Evolutionary conservation across 2,329 filamentous ascomycete genomes (phyloP).

Genomic region (Sporothrix pallida): DNA sequence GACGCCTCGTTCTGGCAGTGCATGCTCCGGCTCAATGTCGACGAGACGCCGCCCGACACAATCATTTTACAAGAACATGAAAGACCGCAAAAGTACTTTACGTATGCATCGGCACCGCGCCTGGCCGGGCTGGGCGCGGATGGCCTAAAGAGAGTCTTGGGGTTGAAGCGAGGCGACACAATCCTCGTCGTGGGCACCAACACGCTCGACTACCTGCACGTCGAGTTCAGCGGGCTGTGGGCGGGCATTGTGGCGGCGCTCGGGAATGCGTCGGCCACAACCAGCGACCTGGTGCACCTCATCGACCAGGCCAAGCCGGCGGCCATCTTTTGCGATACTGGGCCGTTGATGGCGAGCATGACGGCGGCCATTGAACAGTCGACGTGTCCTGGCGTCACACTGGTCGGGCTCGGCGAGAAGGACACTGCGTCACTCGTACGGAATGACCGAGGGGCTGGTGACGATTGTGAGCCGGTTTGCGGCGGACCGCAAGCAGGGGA

Average conservation of each 20-base stretch:
- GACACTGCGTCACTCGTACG: slow-evolving; percentile 19
- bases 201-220: slow-evolving; percentile 17
- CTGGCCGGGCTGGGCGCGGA: slow-evolving; percentile 21
- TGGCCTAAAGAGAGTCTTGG: not conserved
- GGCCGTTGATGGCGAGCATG: not conserved
- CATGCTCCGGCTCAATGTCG: slow-evolving; percentile 25
- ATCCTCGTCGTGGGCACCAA: slow-evolving; percentile 22
- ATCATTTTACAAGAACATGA: slow-evolving; percentile 31
- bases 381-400: not conserved
- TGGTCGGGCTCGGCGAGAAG: not conserved
- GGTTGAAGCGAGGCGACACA: not conserved
- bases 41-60: slow-evolving; percentile 23
- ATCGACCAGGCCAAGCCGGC: slow-evolving; percentile 7
- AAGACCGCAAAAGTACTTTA: not conserved
- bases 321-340: slow-evolving; percentile 13
- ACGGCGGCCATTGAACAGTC: not conserved
- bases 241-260: slow-evolving; percentile 25
- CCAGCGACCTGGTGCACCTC: slow-evolving; percentile 11
- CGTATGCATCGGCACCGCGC: not conserved
- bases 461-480: slow-evolving; percentile 19
- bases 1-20: slow-evolving; percentile 29
- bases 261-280: slow-evolving; percentile 4
- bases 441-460: slow-evolving; percentile 23
- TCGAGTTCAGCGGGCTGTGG: slow-evolving; percentile 15
- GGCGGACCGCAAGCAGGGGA: not conserved